Percentiles rank a stretch among this genome's conserved stretches.
Evolutionary conservation across 352 stramenopile species (phyloP).

Genomic region (Phytophthora ramorum): DNA sequence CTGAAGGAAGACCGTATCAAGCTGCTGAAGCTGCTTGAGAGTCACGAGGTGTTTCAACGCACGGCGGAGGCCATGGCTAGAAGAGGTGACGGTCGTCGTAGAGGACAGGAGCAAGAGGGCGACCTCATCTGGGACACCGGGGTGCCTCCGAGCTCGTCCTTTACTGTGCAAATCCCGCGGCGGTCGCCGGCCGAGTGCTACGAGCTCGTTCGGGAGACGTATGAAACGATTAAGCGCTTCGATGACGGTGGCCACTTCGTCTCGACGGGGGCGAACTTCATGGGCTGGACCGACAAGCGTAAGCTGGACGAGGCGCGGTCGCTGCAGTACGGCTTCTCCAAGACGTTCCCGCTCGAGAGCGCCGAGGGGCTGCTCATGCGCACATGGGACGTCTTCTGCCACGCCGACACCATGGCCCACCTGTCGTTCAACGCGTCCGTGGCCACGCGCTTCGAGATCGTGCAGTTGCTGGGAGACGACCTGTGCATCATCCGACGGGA

Average conservation of each 20-base stretch:
- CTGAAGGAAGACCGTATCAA: conserved; percentile 51
- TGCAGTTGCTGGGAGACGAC: conserved; percentile 64
- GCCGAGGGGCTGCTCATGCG: conserved; percentile 46
- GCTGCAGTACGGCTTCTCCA: conserved; percentile 57
- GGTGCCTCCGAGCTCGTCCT: conserved; percentile 46
- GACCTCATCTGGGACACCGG: conserved; percentile 34
- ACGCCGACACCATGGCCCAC: conserved; percentile 47
- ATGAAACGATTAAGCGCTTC: conserved; percentile 57
- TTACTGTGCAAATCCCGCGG: conserved; percentile 27
- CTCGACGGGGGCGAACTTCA: conserved; percentile 45
- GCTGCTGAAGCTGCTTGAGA: conserved; percentile 40
- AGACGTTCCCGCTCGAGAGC: conserved; percentile 44
- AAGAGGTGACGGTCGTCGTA: conserved; percentile 10
- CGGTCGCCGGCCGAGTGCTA: conserved; percentile 42
- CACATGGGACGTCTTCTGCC: conserved; percentile 54
- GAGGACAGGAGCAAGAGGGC: neutral
- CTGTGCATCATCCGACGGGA: conserved; percentile 65
- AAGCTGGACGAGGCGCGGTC: conserved; percentile 41
- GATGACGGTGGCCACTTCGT: conserved; percentile 40
- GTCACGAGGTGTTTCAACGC: conserved; percentile 45
- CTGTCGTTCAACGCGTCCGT: conserved; percentile 59
- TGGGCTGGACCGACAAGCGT: conserved; percentile 60
- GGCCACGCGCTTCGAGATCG: conserved; percentile 48
- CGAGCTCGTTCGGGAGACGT: conserved; percentile 64
- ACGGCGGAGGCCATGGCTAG: conserved; percentile 32